Evolutionary conservation across 2,329 filamentous ascomycete species (phyloP), one percentile per base, ranked within the genome.

Genomic region (Neurospora crassa): DNA sequence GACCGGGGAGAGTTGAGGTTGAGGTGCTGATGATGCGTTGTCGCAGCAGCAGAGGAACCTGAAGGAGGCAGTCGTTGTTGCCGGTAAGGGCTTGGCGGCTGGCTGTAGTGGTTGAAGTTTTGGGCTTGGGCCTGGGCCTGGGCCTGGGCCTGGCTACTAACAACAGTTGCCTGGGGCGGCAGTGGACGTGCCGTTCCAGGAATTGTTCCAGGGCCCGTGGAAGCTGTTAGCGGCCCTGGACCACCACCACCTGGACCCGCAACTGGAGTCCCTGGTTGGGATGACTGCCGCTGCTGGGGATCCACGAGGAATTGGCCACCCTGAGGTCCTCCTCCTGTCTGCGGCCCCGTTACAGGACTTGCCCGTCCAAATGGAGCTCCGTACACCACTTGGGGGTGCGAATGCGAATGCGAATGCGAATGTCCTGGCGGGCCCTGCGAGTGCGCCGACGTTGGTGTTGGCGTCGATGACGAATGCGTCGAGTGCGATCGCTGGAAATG

Each of bases 361-460:
- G 83, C 84, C 73, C 87, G 86, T 34, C 78, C 79, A 74, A 85
- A 87, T 40, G 85, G 82, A 70, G 81, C 79, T 14, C 84, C 84
- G 75, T 85, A 87, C 10, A 84, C 83, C 8, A 84, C 83, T 67
- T 85, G 85, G 5, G 70, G 63, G 78, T 89, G 87, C 76, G 85
- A 86, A 67, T 59, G 53, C 24, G 53, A 86, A 67, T 59, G 53
- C 24, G 53, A 59, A 18, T 89, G 87, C 18, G 87, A 85, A 47
- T 88, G 89, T 7, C 87, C 89, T 10, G 70, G 67, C 78, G 89
- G 87, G 76, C 85, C 86, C 67, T 59, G 47, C 12, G 47, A 59
- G 12, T 89, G 87, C n/a, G 87, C 85, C 53, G 88, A 89, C 5
- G 87, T 89, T n/a, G 88, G 88, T 43, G 88, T 90, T 12, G 87